Evolutionary conservation across 2,329 filamentous ascomycete species (phyloP).

Genomic region (Zymoseptoria brevis): DNA sequence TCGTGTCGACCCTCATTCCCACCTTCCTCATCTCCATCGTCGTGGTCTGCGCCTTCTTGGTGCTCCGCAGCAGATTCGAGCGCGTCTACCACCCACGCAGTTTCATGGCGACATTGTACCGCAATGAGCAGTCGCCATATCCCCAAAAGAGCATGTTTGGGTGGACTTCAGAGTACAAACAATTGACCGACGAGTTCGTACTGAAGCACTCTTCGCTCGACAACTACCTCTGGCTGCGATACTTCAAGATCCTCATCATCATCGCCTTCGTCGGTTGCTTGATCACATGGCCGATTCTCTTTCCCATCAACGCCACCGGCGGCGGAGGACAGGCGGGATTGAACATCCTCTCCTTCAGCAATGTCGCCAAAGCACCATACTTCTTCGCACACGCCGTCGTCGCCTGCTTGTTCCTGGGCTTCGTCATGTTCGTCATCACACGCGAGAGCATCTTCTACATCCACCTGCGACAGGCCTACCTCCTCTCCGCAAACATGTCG

Average conservation of each 20-base stretch:
- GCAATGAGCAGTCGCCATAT: constrained; percentile 40
- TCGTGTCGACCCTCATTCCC: constrained; percentile 44
- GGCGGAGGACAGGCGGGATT: constrained; percentile 15
- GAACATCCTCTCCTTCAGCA: constrained; percentile 27
- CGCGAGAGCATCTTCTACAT: constrained; percentile 39
- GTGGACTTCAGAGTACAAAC: constrained; percentile 28
- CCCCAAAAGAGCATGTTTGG: constrained; percentile 40
- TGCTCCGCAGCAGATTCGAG: constrained; percentile 37
- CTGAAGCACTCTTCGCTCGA: constrained; percentile 40
- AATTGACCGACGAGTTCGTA: constrained; percentile 33
- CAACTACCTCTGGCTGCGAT: constrained; percentile 41
- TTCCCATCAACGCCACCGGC: constrained; percentile 39
- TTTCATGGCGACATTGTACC: constrained; percentile 16
- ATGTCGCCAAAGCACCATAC: constrained; percentile 32
- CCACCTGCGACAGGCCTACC: constrained; percentile 41
- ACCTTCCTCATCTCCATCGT: constrained; percentile 38
- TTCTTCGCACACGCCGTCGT: constrained; percentile 38
- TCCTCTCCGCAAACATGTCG: constrained; percentile 36
- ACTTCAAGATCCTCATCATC: constrained; percentile 37
- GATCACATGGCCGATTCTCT: constrained; percentile 41
- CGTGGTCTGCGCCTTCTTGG: constrained; percentile 39
- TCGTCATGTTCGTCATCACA: constrained; percentile 39
- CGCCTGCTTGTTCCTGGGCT: constrained; percentile 34
- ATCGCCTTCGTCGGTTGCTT: constrained; percentile 37
- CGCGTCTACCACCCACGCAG: constrained; percentile 33